Evolutionary conservation across 306 rosid species (phyloP).

Genomic region (Boehmeria nivea): DNA sequence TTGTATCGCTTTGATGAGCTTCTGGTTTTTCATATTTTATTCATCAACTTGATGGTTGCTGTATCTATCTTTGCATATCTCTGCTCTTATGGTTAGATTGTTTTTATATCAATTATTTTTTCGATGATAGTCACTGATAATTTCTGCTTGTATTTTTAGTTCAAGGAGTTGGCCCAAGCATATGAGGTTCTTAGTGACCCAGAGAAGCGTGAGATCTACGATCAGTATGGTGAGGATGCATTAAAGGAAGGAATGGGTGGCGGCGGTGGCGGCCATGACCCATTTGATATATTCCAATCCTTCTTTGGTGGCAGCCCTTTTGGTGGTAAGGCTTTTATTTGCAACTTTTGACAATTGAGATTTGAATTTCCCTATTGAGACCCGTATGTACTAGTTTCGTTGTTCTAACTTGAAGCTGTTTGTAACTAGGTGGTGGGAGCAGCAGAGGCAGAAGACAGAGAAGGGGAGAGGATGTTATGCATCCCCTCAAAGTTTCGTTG

Average conservation of each 20-base stretch:
- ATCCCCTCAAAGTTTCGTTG: slow-evolving; percentile 85
- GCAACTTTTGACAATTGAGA: too few species aligned
- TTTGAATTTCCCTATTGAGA: too few species aligned
- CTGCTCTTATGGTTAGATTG: neutral
- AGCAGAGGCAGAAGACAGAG: slow-evolving; percentile 94
- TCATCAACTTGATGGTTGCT: too few species aligned
- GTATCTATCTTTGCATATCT: neutral
- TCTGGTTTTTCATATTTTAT: too few species aligned
- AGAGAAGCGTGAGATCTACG: slow-evolving; percentile 90
- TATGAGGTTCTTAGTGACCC: slow-evolving; percentile 92
- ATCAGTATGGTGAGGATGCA: slow-evolving; percentile 90
- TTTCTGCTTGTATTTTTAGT: slow-evolving; percentile 30
- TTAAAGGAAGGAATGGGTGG: slow-evolving; percentile 99
- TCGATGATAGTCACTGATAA: neutral
- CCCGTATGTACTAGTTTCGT: neutral
- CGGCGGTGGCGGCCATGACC: slow-evolving; percentile 89
- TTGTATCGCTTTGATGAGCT: too few species aligned
- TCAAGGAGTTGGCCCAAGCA: slow-evolving; percentile 92
- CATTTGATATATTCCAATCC: slow-evolving; percentile 83
- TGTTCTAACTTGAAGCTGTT: neutral
- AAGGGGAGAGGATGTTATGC: slow-evolving; percentile 91
- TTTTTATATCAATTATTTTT: neutral
- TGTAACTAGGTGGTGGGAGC: slow-evolving; percentile 60
- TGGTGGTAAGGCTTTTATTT: slow-evolving; percentile 43
- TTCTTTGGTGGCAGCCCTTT: slow-evolving; percentile 91